These are phyloP conservation scores for Pestalotiopsis fici DNA, from an alignment of 2,329 filamentous ascomycete species.

Conservation along the genomic window DNA sequence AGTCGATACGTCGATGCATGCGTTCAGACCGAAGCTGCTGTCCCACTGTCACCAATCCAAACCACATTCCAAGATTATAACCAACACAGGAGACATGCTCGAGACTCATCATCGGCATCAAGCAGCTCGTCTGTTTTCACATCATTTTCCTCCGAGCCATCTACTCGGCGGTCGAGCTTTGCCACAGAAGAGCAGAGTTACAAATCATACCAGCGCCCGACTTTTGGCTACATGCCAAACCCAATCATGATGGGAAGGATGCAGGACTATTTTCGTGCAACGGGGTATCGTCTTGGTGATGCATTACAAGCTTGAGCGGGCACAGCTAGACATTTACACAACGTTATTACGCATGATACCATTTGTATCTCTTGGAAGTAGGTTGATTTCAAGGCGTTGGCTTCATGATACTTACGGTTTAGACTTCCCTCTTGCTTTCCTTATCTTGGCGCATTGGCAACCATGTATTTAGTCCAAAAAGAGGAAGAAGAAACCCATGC, in stretches of 20 bases:
- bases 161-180: constrained; percentile 26
- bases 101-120: constrained; percentile 16
- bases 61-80: constrained; percentile 1
- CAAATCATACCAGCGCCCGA: neutral
- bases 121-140: constrained; percentile 17
- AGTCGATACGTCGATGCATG: constrained; percentile 24
- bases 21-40: constrained; percentile 25
- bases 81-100: constrained; percentile 7
- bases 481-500: too few relatives aligned
- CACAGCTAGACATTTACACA: neutral
- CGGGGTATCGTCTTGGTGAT: constrained; percentile 25
- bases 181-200: constrained; percentile 4
- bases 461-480: neutral
- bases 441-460: neutral
- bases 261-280: constrained; percentile 31
- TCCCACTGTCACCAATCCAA: neutral
- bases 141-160: constrained; percentile 4
- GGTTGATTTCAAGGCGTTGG: neutral
- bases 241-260: constrained; percentile 31
- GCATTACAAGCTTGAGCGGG: constrained; percentile 13
- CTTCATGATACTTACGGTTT: neutral
- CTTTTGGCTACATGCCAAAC: constrained; percentile 13
- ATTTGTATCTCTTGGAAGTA: neutral
- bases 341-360: neutral
- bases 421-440: neutral